phyloP scores from a whole-genome alignment of 345 rosid genomes.

The Rubroshorea leprosula region DNA sequence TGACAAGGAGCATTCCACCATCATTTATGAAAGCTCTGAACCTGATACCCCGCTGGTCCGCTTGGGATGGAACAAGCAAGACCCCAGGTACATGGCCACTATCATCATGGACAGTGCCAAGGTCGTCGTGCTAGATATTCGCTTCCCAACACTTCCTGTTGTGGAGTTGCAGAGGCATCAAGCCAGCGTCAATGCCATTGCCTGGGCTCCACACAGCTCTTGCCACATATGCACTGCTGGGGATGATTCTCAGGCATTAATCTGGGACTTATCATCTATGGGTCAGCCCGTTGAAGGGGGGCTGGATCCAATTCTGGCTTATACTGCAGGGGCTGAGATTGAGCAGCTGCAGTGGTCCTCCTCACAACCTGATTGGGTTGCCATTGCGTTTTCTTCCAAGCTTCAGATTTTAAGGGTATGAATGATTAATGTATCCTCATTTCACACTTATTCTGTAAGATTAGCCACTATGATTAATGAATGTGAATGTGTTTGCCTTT shows the following conservation, averaged over 20 bases:
- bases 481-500: too few relatives aligned
- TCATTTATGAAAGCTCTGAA: too few relatives aligned
- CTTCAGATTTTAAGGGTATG: too few relatives aligned
- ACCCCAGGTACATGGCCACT: constrained; percentile 91
- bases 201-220: constrained; percentile 98
- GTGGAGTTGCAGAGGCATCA: constrained; percentile 94
- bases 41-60: too few relatives aligned
- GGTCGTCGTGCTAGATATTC: constrained; percentile 85
- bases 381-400: too few relatives aligned
- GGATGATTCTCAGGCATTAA: constrained; percentile 92
- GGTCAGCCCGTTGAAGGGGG: constrained; percentile 96
- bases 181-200: constrained; percentile 82
- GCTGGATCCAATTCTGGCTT: constrained; percentile 87
- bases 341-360: too few relatives aligned
- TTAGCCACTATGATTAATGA: too few relatives aligned
- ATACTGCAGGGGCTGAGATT: too few relatives aligned
- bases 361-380: too few relatives aligned
- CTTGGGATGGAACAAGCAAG: too few relatives aligned
- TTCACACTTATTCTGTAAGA: too few relatives aligned
- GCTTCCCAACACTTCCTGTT: constrained; percentile 84
- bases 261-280: constrained; percentile 95
- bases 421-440: too few relatives aligned
- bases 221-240: constrained; percentile 97
- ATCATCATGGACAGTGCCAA: constrained; percentile 87
- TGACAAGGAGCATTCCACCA: constrained; percentile 91